These are phyloP conservation scores for Ophiocordyceps camponoti-rufipedis DNA, from an alignment of 2,329 filamentous ascomycete genomes.

Conservation along the genomic window DNA sequence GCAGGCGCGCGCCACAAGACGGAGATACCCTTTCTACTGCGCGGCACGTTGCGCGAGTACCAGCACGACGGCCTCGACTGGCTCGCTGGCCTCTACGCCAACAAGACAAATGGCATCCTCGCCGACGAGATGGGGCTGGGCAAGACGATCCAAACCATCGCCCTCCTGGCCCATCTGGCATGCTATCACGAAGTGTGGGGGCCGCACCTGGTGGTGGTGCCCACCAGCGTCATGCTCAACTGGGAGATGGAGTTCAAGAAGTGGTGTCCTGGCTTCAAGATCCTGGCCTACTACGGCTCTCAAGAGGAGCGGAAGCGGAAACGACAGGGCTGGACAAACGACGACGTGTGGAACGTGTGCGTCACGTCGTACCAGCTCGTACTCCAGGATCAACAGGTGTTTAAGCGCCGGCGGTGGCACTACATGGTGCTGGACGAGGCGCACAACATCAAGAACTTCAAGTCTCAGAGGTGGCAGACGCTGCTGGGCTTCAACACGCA, in stretches of 20 bases:
- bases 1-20: conserved; percentile 34
- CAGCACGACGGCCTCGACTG: conserved; percentile 95
- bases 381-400: conserved; percentile 80
- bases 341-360: conserved; percentile 90
- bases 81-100: conserved; percentile 82
- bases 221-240: conserved; percentile 95
- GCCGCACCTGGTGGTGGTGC: conserved; percentile 86
- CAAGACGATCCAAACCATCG: conserved; percentile 96
- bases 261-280: conserved; percentile 95
- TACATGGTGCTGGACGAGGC: conserved; percentile 98
- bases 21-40: conserved; percentile 62
- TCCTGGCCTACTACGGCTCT: conserved; percentile 88
- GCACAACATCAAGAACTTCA: conserved; percentile 99
- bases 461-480: conserved; percentile 91
- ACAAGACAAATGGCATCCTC: conserved; percentile 86
- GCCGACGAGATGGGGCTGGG: conserved; percentile 98
- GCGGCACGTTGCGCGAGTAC: conserved; percentile 83
- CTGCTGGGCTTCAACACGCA: conserved; percentile 86
- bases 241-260: conserved; percentile 99
- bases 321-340: conserved; percentile 80
- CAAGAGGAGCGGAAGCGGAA: conserved; percentile 85
- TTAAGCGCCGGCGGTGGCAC: conserved; percentile 86
- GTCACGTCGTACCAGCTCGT: conserved; percentile 97
- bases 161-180: conserved; percentile 79
- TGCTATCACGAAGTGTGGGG: conserved; percentile 87